A percentile compares a stretch with the other conserved stretches of the same genome.
phyloP scores from a whole-genome alignment of 768 basidiomycete genomes.

The Podaxis rugospora region DNA sequence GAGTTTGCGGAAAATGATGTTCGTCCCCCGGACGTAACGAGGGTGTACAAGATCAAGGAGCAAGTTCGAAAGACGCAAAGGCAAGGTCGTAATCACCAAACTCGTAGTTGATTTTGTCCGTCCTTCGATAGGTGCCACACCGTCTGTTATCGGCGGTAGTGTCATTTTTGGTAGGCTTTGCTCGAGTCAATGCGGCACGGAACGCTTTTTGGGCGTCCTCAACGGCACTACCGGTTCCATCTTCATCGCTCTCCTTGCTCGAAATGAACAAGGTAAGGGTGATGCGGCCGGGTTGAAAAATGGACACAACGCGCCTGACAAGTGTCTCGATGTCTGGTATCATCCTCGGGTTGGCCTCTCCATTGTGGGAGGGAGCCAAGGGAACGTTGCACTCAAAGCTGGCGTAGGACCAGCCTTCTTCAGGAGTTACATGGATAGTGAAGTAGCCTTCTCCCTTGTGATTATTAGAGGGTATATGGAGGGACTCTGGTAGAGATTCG shows the following conservation, averaged over 20 bases:
- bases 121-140: conserved; percentile 58
- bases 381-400: conserved; percentile 99
- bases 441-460: conserved; percentile 83
- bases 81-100: conserved; percentile 91
- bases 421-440: conserved; percentile 98
- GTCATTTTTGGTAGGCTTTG: not conserved
- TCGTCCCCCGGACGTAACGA: no score
- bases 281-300: conserved; percentile 87
- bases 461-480: conserved; percentile 13
- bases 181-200: conserved; percentile 51
- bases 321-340: conserved; percentile 79
- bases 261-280: conserved; percentile 91
- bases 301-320: conserved; percentile 82
- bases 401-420: conserved; percentile 97
- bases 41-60: conserved; percentile 16
- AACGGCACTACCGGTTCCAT: conserved; percentile 45
- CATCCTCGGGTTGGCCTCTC: conserved; percentile 17
- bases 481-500: conserved; percentile 21
- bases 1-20: not conserved
- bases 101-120: conserved; percentile 98
- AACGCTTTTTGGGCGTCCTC: conserved; percentile 76
- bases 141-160: not conserved
- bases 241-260: conserved; percentile 40
- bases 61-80: conserved; percentile 78
- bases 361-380: conserved; percentile 33